Conservation (phyloP, 202 grass and related monocot species). For the Schoenoplectus triqueter region DNA sequence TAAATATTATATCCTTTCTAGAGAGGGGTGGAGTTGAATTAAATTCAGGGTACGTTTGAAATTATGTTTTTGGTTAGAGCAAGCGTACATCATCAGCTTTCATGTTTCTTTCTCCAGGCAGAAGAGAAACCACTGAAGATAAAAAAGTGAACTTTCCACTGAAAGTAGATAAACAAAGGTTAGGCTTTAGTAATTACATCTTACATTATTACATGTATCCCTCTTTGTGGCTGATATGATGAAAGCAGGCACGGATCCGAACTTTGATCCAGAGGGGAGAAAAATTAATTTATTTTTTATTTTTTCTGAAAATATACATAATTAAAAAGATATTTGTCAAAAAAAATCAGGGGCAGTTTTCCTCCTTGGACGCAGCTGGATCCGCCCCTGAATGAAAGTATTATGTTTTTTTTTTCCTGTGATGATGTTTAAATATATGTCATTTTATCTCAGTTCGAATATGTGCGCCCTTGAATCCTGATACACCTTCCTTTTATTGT, state of each 20-base stretch:
- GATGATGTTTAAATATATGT: not conserved
- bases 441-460: not conserved
- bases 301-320: too few relatives aligned
- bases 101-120: conserved; percentile 36
- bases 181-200: conserved; percentile 10
- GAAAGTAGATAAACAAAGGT: conserved; percentile 31
- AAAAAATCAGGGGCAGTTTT: too few relatives aligned
- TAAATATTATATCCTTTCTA: conserved; percentile 23
- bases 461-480: not conserved
- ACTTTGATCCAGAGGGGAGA: too few relatives aligned
- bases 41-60: conserved; percentile 28
- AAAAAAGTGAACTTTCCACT: conserved; percentile 29
- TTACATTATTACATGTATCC: not conserved
- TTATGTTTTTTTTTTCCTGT: not conserved
- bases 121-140: conserved; percentile 27
- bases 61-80: not conserved
- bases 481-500: too few relatives aligned
- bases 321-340: too few relatives aligned
- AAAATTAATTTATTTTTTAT: too few relatives aligned
- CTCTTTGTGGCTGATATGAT: conserved; percentile 10
- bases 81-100: conserved; percentile 21
- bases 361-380: too few relatives aligned
- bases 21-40: conserved; percentile 22
- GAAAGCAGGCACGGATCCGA: not conserved
- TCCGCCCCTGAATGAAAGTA: not conserved